phyloP scores from a whole-genome alignment of 345 rosid species.

The Lepidium sativum region DNA sequence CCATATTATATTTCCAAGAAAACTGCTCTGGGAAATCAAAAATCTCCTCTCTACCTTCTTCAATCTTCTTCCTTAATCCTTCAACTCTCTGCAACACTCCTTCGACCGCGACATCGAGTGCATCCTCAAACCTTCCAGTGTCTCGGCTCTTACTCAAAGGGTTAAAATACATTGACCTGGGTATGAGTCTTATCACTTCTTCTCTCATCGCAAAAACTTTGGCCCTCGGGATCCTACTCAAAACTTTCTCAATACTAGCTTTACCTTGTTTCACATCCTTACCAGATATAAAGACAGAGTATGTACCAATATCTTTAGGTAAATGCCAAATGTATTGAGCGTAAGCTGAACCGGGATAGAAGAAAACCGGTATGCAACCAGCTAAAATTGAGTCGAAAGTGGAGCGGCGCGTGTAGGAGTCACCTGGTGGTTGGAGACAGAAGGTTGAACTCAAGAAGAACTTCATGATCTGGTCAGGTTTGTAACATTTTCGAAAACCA shows the following conservation, averaged over 20 bases:
- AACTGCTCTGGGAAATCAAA: slow-evolving; percentile 36
- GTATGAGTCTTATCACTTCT: slow-evolving; percentile 52
- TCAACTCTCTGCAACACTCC: slow-evolving; percentile 58
- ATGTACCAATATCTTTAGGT: slow-evolving; percentile 46
- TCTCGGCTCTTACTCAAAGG: slow-evolving; percentile 29
- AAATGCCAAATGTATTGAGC: slow-evolving; percentile 81
- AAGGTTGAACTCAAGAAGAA: slow-evolving; percentile 52
- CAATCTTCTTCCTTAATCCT: slow-evolving; percentile 28
- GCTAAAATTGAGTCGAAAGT: slow-evolving; percentile 72
- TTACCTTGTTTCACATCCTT: slow-evolving; percentile 38
- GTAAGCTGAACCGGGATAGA: slow-evolving; percentile 81
- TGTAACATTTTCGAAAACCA: slow-evolving; percentile 34
- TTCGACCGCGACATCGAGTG: slow-evolving; percentile 57
- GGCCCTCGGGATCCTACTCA: slow-evolving; percentile 34
- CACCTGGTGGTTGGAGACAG: slow-evolving; percentile 81
- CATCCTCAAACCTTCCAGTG: slow-evolving; percentile 52
- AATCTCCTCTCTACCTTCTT: slow-evolving; percentile 28
- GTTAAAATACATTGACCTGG: slow-evolving; percentile 54
- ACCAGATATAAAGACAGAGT: slow-evolving; percentile 57
- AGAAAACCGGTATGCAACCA: slow-evolving; percentile 87
- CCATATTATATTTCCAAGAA: slow-evolving; percentile 52
- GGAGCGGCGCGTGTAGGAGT: slow-evolving; percentile 74
- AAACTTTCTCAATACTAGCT: slow-evolving; percentile 40
- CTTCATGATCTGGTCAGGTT: slow-evolving; percentile 41
- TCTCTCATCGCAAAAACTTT: slow-evolving; percentile 44